Conservation (phyloP, 1,284 basidiomycete genomes). For the Leccinum griseonigrum region DNA sequence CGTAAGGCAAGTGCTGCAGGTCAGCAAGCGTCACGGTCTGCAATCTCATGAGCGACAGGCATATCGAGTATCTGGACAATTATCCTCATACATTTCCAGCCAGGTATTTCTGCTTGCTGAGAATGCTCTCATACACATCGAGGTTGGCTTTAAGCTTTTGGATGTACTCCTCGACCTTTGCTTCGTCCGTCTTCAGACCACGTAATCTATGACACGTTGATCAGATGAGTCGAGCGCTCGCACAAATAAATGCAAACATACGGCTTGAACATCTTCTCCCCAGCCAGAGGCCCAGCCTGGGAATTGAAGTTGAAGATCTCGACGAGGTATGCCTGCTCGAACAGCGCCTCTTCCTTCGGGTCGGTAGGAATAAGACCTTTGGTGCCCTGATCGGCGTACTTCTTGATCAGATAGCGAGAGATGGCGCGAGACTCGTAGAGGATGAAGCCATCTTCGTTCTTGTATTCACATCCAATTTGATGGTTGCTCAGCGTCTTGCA, state of each 20-base stretch:
- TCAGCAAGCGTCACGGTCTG: slow-evolving; percentile 49
- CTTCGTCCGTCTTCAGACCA: slow-evolving; percentile 24
- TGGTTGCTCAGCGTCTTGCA: background rate
- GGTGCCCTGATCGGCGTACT: slow-evolving; percentile 40
- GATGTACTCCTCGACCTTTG: slow-evolving; percentile 24
- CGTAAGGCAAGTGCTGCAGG: slow-evolving; percentile 52
- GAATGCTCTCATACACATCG: slow-evolving; percentile 45
- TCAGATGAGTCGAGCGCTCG: background rate
- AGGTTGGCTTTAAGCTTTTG: slow-evolving; percentile 35
- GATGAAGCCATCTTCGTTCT: slow-evolving; percentile 46
- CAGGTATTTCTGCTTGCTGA: slow-evolving; percentile 46
- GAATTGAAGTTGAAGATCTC: slow-evolving; percentile 32
- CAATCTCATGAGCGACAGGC: slow-evolving; percentile 7
- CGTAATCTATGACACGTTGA: background rate
- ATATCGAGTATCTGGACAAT: background rate
- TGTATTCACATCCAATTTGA: background rate
- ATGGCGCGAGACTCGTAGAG: slow-evolving; percentile 57
- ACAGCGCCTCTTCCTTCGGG: slow-evolving; percentile 30
- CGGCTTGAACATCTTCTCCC: slow-evolving; percentile 37
- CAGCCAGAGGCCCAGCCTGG: slow-evolving; percentile 15
- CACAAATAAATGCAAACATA: slow-evolving; percentile 26
- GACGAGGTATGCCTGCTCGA: slow-evolving; percentile 32
- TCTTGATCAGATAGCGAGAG: slow-evolving; percentile 45
- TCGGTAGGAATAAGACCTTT: slow-evolving; percentile 33
- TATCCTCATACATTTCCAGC: slow-evolving; percentile 43